phyloP scores from a whole-genome alignment of 2,329 filamentous ascomycete species.

The Fusarium pseudonygamai region DNA sequence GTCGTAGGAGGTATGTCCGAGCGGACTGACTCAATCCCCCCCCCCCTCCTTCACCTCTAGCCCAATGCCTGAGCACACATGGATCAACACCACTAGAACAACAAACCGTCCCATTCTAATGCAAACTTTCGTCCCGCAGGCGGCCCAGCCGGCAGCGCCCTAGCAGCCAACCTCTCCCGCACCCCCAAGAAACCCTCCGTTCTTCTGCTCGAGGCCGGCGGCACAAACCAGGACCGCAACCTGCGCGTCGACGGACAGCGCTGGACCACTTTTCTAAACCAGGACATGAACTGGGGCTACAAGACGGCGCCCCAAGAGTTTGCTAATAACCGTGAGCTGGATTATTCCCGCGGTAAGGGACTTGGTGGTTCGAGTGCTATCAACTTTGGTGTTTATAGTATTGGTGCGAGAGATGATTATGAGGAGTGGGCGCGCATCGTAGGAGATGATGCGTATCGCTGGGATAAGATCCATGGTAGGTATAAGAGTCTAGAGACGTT shows the following conservation, averaged over 20 bases:
- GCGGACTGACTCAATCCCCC: neutral
- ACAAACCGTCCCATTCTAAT: neutral
- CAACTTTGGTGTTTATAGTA: slow-evolving; percentile 64
- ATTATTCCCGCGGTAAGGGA: slow-evolving; percentile 60
- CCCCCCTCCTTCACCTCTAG: neutral
- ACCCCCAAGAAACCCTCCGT: slow-evolving; percentile 59
- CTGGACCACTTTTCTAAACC: slow-evolving; percentile 60
- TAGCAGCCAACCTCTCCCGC: slow-evolving; percentile 63
- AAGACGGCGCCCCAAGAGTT: slow-evolving; percentile 58
- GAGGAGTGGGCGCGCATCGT: slow-evolving; percentile 67
- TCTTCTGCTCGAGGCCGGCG: slow-evolving; percentile 70
- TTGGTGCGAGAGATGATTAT: slow-evolving; percentile 68
- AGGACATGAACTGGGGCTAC: slow-evolving; percentile 63
- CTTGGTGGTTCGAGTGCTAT: slow-evolving; percentile 63
- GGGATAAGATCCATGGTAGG: slow-evolving; percentile 61
- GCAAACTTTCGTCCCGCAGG: neutral
- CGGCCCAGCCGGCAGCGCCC: slow-evolving; percentile 67
- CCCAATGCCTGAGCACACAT: neutral
- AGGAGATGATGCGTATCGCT: slow-evolving; percentile 64
- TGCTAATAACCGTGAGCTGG: slow-evolving; percentile 54
- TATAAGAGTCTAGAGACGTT: slow-evolving; percentile 66
- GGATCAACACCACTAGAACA: neutral
- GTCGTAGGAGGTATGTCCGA: slow-evolving; percentile 35
- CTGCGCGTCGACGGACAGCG: slow-evolving; percentile 64
- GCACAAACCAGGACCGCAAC: slow-evolving; percentile 55